Base-by-base conservation (phyloP, 2,329 filamentous ascomycete species). In the Canariomyces notabilis region DNA sequence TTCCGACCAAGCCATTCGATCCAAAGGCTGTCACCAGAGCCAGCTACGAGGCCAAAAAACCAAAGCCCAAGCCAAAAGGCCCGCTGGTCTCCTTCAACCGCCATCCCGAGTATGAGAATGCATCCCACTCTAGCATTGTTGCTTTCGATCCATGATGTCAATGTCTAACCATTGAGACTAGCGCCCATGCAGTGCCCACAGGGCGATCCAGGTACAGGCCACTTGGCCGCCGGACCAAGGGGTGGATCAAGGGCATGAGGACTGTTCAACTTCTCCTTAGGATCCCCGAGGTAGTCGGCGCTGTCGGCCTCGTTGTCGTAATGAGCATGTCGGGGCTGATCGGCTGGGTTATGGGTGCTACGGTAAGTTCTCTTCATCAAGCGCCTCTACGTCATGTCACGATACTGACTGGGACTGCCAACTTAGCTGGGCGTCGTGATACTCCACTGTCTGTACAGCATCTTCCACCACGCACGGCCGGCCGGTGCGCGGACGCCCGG, bases 1-100 rank as follows among this genome's bases (percentile, higher is more conserved):
- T 76, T 53, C 76, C 69, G 62, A 69, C 65, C 64, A 70, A 59
- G 60, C 69, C 64, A n/a, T 95, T 94, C 67, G 89, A 96, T 59
- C 90, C 91, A 39, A 94, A 90, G 65, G 85, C 87, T 49, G 77
- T 89, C 39, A 90, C 89, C 18, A 78, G 89, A 61, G 85, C 87
- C 52, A 91, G 86, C 67, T 87, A 80, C 72, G 71, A 80, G 60
- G 77, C 80, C 11, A 78, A 79, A 44, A 71, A 78, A 33, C 72
- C 68, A 20, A 82, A 76, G 59, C 74, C 79, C 34, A 84, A 85
- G 73, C 77, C 75, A 36, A 74, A 86, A 43, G 89, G 89, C 0
- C 89, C 89, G 11, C 69, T 94, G 53, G 69, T 96, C 52, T 78
- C 85, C 49, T 85, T 95, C 73, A 93, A 94, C 65, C 77, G 79